Conservation (phyloP, 495 filamentous ascomycete genomes). For the Lasiosphaeria miniovina region DNA sequence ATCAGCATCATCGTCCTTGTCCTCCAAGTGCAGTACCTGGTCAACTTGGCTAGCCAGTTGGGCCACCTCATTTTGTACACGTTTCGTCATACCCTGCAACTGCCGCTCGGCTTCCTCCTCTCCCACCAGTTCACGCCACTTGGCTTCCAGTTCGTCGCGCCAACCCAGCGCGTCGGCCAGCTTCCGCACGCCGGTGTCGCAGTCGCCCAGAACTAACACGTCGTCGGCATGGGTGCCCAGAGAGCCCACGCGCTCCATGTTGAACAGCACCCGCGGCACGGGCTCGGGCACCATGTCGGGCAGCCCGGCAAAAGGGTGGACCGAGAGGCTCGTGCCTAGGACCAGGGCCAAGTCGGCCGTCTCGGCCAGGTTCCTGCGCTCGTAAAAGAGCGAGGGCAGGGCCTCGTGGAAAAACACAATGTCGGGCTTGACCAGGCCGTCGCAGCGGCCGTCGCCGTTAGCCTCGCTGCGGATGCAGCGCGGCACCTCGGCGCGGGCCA, state of each 20-base stretch:
- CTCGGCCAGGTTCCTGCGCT: constrained; percentile 50
- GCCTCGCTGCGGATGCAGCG: constrained; percentile 44
- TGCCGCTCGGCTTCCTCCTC: constrained; percentile 42
- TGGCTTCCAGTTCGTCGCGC: constrained; percentile 73
- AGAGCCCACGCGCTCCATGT: constrained; percentile 78
- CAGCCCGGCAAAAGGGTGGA: constrained; percentile 85
- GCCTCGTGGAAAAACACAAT: constrained; percentile 91
- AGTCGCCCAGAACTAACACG: constrained; percentile 44
- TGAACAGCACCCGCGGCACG: constrained; percentile 79
- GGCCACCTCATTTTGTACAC: constrained; percentile 32
- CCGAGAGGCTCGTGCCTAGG: constrained; percentile 86
- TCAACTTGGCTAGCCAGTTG: constrained; percentile 38
- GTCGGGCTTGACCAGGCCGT: constrained; percentile 88
- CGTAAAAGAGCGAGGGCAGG: constrained; percentile 68
- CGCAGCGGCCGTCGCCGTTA: constrained; percentile 45
- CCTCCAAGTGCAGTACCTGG: constrained; percentile 33
- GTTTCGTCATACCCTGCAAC: constrained; percentile 25
- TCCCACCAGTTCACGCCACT: constrained; percentile 42
- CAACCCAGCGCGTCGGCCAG: constrained; percentile 82
- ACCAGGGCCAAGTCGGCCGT: constrained; percentile 80
- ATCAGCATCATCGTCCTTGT: constrained; percentile 16
- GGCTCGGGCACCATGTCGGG: constrained; percentile 59
- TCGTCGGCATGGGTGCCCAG: constrained; percentile 58
- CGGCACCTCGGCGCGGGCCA: constrained; percentile 63
- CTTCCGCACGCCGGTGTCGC: constrained; percentile 79